Conservation (phyloP, 768 basidiomycete species). For the Trametes villosa region DNA sequence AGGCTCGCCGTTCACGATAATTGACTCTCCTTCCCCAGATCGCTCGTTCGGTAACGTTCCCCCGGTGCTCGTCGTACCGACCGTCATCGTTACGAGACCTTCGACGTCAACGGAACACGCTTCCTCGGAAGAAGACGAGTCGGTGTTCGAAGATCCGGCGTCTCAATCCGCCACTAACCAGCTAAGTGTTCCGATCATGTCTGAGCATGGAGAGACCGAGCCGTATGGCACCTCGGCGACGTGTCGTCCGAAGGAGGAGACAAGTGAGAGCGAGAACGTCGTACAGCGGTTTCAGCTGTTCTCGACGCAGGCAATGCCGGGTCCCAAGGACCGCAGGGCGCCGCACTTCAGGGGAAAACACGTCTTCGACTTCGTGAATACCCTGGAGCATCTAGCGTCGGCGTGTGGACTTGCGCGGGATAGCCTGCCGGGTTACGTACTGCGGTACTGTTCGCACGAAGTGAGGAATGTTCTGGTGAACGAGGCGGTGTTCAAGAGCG, state of each 20-base stretch:
- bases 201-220: too few relatives aligned
- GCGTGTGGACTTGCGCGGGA: background rate
- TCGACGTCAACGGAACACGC: too few relatives aligned
- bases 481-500: background rate
- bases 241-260: too few relatives aligned
- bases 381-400: background rate
- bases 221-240: too few relatives aligned
- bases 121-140: too few relatives aligned
- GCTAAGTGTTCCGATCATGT: too few relatives aligned
- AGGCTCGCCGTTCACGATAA: too few relatives aligned
- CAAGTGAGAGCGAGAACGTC: background rate
- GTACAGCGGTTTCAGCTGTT: background rate
- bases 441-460: background rate
- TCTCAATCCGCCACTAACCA: too few relatives aligned
- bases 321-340: background rate
- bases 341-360: background rate
- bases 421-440: background rate
- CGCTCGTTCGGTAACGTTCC: background rate
- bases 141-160: too few relatives aligned
- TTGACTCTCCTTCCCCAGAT: background rate
- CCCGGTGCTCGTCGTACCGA: too few relatives aligned
- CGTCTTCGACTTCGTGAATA: background rate
- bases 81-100: too few relatives aligned
- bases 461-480: background rate
- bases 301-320: background rate